phyloP scores from a whole-genome alignment of 225 moss, liverwort and hornwort genomes.

The Takakia lepidozioides region DNA sequence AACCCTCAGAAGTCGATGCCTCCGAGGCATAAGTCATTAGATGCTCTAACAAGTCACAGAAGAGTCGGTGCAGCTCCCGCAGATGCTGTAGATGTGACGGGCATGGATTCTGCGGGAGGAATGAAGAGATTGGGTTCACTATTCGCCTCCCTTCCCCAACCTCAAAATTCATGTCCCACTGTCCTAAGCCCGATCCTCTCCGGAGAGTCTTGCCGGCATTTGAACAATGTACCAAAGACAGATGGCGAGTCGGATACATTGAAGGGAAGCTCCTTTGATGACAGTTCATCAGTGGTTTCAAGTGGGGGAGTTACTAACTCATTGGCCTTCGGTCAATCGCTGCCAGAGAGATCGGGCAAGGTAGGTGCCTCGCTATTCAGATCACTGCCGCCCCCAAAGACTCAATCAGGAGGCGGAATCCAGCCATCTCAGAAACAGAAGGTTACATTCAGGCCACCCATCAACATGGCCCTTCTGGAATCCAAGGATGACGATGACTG shows the following conservation, averaged over 20 bases:
- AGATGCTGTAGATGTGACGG: background rate
- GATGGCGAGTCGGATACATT: constrained; percentile 3
- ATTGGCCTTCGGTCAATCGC: no score
- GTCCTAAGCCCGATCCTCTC: background rate
- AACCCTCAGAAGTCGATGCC: constrained; percentile 2
- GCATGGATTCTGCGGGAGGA: background rate
- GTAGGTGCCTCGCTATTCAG: constrained; percentile 18
- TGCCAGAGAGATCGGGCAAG: background rate
- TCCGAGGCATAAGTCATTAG: background rate
- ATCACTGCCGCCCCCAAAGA: constrained; percentile 33
- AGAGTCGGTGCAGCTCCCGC: background rate
- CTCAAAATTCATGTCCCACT: constrained; percentile 4
- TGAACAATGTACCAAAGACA: background rate
- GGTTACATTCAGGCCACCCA: constrained; percentile 71
- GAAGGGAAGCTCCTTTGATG: no score
- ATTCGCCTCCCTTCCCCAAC: constrained; percentile 17
- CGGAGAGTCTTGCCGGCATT: no score
- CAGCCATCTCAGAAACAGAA: constrained; percentile 37
- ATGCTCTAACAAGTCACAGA: background rate
- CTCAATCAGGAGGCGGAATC: background rate
- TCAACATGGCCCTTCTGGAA: constrained; percentile 53
- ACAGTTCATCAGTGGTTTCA: no score
- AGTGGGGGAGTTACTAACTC: no score
- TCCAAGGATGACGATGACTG: constrained; percentile 53
- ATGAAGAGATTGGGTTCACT: constrained; percentile 5